These are phyloP conservation scores for Canna indica DNA, from an alignment of 176 grass and related monocot genomes.

Conservation along the genomic window DNA sequence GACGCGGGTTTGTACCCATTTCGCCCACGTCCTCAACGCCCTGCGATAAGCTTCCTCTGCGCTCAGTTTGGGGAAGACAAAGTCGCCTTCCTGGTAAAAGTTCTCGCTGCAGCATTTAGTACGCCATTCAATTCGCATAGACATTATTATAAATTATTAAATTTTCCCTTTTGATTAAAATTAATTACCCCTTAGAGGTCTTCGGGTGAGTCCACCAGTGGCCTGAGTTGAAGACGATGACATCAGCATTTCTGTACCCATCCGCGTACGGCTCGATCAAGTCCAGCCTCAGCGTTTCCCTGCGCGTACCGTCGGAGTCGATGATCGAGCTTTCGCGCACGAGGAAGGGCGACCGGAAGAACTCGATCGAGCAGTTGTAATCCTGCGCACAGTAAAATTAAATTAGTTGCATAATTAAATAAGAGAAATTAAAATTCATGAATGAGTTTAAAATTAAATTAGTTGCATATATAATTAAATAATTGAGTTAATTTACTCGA, in stretches of 20 bases:
- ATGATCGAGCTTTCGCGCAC: conserved; percentile 64
- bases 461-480: neutral
- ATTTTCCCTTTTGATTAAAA: conserved; percentile 3
- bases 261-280: conserved; percentile 36
- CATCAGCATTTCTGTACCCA: conserved; percentile 59
- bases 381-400: conserved; percentile 45
- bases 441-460: neutral
- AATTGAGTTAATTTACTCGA: no score
- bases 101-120: conserved; percentile 49
- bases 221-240: conserved; percentile 87
- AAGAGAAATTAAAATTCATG: no score
- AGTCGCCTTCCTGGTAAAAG: conserved; percentile 80
- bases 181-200: conserved; percentile 62
- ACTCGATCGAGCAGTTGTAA: conserved; percentile 85
- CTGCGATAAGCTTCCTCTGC: conserved; percentile 59
- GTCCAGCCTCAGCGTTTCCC: conserved; percentile 84
- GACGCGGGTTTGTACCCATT: conserved; percentile 61
- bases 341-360: conserved; percentile 74
- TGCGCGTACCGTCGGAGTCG: conserved; percentile 27
- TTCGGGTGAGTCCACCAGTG: conserved; percentile 99
- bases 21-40: conserved; percentile 79
- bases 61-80: conserved; percentile 53
- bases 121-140: no score
- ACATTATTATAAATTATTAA: no score
- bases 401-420: no score